Conservation (phyloP, 345 rosid species). For the Corchorus olitorius region DNA sequence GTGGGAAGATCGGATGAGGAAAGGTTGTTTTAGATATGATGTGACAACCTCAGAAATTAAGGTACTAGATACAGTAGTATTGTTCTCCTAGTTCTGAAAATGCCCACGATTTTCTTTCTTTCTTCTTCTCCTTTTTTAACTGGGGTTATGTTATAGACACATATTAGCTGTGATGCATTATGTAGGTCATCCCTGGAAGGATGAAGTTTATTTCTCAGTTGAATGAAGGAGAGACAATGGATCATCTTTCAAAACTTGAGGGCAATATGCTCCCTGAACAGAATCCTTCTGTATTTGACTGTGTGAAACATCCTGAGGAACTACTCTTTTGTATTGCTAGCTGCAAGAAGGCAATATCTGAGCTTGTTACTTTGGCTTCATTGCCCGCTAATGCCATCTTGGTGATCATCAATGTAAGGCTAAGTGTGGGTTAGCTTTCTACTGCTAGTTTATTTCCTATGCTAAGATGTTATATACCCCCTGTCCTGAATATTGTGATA, state of each 20-base stretch:
- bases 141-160: neutral
- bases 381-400: slow-evolving; percentile 32
- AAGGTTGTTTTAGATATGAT: slow-evolving; percentile 34
- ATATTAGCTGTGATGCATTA: slow-evolving; percentile 10
- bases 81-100: neutral
- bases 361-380: slow-evolving; percentile 33
- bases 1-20: slow-evolving; percentile 46
- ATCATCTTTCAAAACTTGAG: slow-evolving; percentile 19
- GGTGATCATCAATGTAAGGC: slow-evolving; percentile 35
- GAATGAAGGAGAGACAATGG: slow-evolving; percentile 25
- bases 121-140: neutral
- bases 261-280: slow-evolving; percentile 16
- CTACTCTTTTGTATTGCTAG: slow-evolving; percentile 37
- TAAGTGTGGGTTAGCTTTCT: slow-evolving; percentile 8
- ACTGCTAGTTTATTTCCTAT: neutral
- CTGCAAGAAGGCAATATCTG: slow-evolving; percentile 29
- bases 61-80: slow-evolving; percentile 22
- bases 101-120: neutral
- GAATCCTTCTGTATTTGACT: slow-evolving; percentile 19
- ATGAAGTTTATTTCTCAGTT: slow-evolving; percentile 40
- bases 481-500: neutral
- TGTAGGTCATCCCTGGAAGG: slow-evolving; percentile 36
- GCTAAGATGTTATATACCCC: slow-evolving; percentile 15
- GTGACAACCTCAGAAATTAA: slow-evolving; percentile 38
- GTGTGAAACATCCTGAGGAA: slow-evolving; percentile 29